A percentile compares a stretch with the other conserved stretches of the same genome.
phyloP scores from a whole-genome alignment of 768 basidiomycete genomes.

The Amanita phalloides region DNA sequence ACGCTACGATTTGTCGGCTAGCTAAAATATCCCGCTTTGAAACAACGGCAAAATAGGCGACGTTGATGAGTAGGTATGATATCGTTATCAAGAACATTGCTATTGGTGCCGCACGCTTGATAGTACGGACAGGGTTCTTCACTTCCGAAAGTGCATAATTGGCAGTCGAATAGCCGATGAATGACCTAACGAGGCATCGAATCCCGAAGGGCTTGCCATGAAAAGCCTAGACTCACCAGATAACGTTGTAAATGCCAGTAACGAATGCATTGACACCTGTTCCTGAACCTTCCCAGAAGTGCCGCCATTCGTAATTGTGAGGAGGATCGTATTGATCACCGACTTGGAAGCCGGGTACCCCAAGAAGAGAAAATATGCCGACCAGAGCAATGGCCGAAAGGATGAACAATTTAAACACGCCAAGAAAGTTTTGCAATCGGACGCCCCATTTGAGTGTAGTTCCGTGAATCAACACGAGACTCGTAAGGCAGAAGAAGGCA shows the following conservation, averaged over 20 bases:
- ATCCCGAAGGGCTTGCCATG: neutral
- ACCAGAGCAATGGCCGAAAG: slow-evolving; percentile 39
- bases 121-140: slow-evolving; percentile 56
- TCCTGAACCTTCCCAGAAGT: slow-evolving; percentile 54
- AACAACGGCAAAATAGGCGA: slow-evolving; percentile 69
- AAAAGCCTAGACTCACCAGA: slow-evolving; percentile 38
- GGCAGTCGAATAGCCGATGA: slow-evolving; percentile 62
- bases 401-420: slow-evolving; percentile 46
- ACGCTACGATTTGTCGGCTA: slow-evolving; percentile 62
- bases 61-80: slow-evolving; percentile 54
- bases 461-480: slow-evolving; percentile 48
- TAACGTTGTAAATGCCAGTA: slow-evolving; percentile 56
- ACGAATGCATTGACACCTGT: slow-evolving; percentile 49
- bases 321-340: slow-evolving; percentile 39
- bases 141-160: slow-evolving; percentile 70
- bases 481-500: slow-evolving; percentile 45
- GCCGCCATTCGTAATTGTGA: slow-evolving; percentile 46
- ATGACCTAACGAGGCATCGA: slow-evolving; percentile 37
- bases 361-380: slow-evolving; percentile 41
- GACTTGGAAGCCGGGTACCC: slow-evolving; percentile 38
- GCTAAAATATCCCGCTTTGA: slow-evolving; percentile 56
- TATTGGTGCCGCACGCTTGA: slow-evolving; percentile 59
- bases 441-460: slow-evolving; percentile 42
- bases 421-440: slow-evolving; percentile 53
- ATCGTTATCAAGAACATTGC: slow-evolving; percentile 49